phyloP scores from a whole-genome alignment of 1,139 yeast genomes.

The Magnusiomyces paraingens region DNA sequence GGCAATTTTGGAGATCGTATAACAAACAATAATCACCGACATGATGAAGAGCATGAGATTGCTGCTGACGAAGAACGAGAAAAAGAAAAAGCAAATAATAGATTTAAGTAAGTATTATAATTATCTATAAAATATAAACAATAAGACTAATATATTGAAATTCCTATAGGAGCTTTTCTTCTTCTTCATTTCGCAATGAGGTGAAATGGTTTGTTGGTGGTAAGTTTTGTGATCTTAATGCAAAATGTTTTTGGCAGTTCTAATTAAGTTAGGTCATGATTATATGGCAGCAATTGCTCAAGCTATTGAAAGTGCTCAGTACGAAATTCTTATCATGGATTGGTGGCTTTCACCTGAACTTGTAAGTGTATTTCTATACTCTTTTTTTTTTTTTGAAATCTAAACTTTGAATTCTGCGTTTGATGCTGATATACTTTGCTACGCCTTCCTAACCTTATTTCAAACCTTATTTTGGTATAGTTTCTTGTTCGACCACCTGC shows the following conservation, averaged over 20 bases:
- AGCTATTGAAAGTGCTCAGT: conserved; percentile 59
- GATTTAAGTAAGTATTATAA: conserved; percentile 15
- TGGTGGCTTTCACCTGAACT: conserved; percentile 65
- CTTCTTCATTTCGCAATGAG: conserved; percentile 47
- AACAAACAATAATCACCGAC: conserved; percentile 19
- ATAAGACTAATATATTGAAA: neutral
- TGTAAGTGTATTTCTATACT: conserved; percentile 8
- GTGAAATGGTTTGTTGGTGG: conserved; percentile 67
- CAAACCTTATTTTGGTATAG: conserved; percentile 4
- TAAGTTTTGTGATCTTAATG: conserved; percentile 24
- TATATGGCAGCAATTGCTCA: conserved; percentile 46
- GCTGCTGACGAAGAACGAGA: conserved; percentile 17
- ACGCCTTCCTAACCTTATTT: neutral
- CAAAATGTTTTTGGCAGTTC: neutral
- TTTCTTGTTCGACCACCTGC: conserved; percentile 57
- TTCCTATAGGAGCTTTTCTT: conserved; percentile 40
- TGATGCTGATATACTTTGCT: neutral
- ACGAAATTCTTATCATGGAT: conserved; percentile 55
- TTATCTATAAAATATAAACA: neutral
- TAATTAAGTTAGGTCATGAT: conserved; percentile 30
- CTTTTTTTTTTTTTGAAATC: neutral
- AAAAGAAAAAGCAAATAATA: conserved; percentile 14
- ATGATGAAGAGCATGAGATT: conserved; percentile 19
- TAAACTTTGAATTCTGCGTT: neutral
- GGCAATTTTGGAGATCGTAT: conserved; percentile 18